Percentiles rank a stretch among this genome's conserved stretches.
Evolutionary conservation across 352 stramenopile genomes (phyloP).

Genomic region (Phytophthora aleatoria): DNA sequence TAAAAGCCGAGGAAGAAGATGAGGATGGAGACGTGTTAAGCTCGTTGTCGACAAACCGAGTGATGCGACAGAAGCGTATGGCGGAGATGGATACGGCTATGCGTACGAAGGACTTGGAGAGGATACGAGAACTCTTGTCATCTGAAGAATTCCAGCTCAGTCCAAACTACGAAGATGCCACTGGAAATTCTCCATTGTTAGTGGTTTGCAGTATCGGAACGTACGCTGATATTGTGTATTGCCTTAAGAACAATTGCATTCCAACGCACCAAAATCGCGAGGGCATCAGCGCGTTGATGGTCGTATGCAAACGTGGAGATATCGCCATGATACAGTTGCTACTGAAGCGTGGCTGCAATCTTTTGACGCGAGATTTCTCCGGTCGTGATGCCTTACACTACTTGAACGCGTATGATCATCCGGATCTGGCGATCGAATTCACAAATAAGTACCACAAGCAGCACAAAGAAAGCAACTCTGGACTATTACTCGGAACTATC

Average conservation of each 20-base stretch:
- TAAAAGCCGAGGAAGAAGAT: slow-evolving; percentile 52
- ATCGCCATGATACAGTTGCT: slow-evolving; percentile 43
- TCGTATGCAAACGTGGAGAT: slow-evolving; percentile 50
- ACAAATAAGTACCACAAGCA: slow-evolving; percentile 23
- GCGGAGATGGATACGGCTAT: slow-evolving; percentile 50
- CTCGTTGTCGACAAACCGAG: slow-evolving; percentile 21
- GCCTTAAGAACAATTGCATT: slow-evolving; percentile 45
- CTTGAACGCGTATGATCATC: slow-evolving; percentile 49
- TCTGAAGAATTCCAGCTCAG: slow-evolving; percentile 39
- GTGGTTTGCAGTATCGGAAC: slow-evolving; percentile 33
- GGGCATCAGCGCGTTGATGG: slow-evolving; percentile 53
- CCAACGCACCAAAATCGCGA: slow-evolving; percentile 52
- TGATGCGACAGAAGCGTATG: slow-evolving; percentile 16
- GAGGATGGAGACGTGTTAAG: slow-evolving; percentile 24
- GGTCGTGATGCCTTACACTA: slow-evolving; percentile 47
- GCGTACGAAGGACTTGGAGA: slow-evolving; percentile 29
- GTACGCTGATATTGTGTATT: slow-evolving; percentile 40
- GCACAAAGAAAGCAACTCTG: background rate
- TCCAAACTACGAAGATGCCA: slow-evolving; percentile 52
- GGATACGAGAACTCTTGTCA: slow-evolving; percentile 43
- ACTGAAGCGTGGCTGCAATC: slow-evolving; percentile 35
- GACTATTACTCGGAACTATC: slow-evolving; percentile 14
- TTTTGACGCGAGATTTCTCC: slow-evolving; percentile 53
- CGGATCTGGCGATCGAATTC: slow-evolving; percentile 43
- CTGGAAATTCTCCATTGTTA: slow-evolving; percentile 54